Base-by-base conservation (phyloP, 192 early-diverging fungal genomes). In the Coemansia sp. region DNA sequence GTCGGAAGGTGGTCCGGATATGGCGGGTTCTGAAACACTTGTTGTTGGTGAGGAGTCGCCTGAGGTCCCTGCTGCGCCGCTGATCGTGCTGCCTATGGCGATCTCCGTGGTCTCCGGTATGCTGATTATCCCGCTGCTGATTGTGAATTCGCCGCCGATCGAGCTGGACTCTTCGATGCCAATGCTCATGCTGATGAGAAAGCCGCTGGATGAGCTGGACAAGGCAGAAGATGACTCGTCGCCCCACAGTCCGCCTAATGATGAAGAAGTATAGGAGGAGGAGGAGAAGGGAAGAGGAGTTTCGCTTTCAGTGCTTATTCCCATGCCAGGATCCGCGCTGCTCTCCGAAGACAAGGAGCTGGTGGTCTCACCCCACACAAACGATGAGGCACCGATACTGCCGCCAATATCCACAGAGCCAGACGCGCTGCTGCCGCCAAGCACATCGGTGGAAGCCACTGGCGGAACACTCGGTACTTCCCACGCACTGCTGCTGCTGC, bases 141-240 rank as follows among this genome's bases (percentile, higher is more conserved):
- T 24, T 1, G 30, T 18, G 8, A 57, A 39, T 1, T 1, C 4
- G 4, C 55, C 55, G 20, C 55, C 55, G 19, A 23, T 19, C 3
- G 36, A 23, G 55, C 34, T 57, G 19, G 34, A 42, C 34, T 22
- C 30, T 16, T 57, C 55, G n/a, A 57, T 28, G 27, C 36, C 45
- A 2, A 27, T 56, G 25, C 32, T 51, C 14, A 39, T 39, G 54
- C 58, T 61, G 25, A 54, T 35, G 14, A 50, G 57, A 3, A 55
- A 6, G n/a, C 59, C 35, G 45, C 27, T 55, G 0, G 64, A 62
- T 29, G 64, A 51, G 1, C 16, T 39, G 10, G 64, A n/a, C n/a
- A n/a, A 25, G 25, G 35, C 45, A 20, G 60, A 27, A 1, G 64
- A 60, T 28, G 70, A 30, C 5, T 62, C 22, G 28, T 60, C 36